A percentile compares a stretch with the other conserved stretches of the same genome.
phyloP scores from a whole-genome alignment of 192 early-diverging fungal species.

The Coemansia sp. region DNA sequence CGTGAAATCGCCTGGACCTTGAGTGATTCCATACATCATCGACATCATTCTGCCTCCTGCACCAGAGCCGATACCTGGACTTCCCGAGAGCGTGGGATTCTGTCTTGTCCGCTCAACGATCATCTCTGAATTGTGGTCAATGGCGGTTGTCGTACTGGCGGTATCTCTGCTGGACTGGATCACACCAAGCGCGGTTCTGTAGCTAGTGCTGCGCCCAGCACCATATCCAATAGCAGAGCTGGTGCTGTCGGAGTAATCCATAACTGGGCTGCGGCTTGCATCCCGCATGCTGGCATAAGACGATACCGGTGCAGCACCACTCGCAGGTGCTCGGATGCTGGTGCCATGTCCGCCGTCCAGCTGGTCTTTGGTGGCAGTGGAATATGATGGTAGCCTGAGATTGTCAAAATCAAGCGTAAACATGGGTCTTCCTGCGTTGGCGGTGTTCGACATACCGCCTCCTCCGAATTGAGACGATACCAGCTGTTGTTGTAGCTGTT shows the following conservation, averaged over 20 bases:
- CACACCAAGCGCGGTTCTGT: conserved; percentile 15
- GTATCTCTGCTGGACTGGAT: conserved; percentile 3
- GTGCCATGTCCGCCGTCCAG: conserved; percentile 18
- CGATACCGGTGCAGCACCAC: background rate
- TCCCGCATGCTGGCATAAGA: conserved; percentile 6
- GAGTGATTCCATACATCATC: conserved; percentile 8
- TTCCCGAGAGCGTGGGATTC: conserved; percentile 1
- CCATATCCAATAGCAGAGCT: conserved; percentile 40
- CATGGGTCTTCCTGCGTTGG: conserved; percentile 21
- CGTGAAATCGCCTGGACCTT: conserved; percentile 25
- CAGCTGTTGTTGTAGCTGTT: conserved; percentile 14
- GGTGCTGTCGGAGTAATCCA: conserved; percentile 16
- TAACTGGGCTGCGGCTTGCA: background rate
- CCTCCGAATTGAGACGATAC: conserved; percentile 16
- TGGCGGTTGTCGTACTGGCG: background rate
- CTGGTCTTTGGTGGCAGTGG: conserved; percentile 37
- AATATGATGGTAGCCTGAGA: conserved; percentile 51
- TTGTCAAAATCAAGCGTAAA: conserved; percentile 57
- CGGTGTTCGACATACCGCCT: background rate
- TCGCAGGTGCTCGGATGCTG: conserved; percentile 2
- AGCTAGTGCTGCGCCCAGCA: conserved; percentile 19
- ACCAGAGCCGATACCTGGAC: conserved; percentile 10
- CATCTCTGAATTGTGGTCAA: background rate
- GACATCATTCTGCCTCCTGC: conserved; percentile 6
- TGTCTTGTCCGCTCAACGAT: background rate